Evolutionary conservation across 371 early-diverging fungal genomes (phyloP), one percentile per base, ranked within the genome.

Genomic region (Massospora cicadina): DNA sequence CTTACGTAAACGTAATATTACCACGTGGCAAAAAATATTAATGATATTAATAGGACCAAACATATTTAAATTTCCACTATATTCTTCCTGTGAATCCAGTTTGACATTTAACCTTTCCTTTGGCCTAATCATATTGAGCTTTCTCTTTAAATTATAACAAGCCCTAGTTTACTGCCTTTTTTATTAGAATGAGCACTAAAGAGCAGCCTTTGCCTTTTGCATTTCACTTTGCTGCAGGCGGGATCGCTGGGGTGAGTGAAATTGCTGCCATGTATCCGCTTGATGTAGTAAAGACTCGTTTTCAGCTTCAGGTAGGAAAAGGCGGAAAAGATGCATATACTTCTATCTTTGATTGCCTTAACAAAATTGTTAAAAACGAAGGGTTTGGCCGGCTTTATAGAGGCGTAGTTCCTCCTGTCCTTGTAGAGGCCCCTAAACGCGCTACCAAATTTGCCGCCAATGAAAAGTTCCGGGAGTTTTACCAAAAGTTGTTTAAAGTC

Each of bases 401-500:
- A 66, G 97, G 98, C 58, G 93, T 97, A 66, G 69, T 91, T 43
- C 91, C 98, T 25, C 98, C 98, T 1, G 90, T 97, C 71, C 75
- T 95, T 76, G 92, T 97, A 0, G 98, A 97, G 77, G 98, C 98
- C 56, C 98, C 98, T 24, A 97, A 97, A 79, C 85, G 98, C 63
- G 94, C 95, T 17, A 94, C 89, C 74, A 97, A 97, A 74, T 95
- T 96, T 77, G 87, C 91, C 13, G 86, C 93, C 54, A 94, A 94
- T 70, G 95, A 91, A 72, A 86, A 89, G 74, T 91, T 88, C 68
- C 82, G 82, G 2, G 71, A 74, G 24, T 70, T 87, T 67, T 89
- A 81, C 73, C 81, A 77, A 71, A 79, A 78, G 66, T 31, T 83
- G 60, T 81, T 90, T 73, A 81, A 81, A 23, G 65, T 77, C 58